Evolutionary conservation across 2,329 filamentous ascomycete genomes (phyloP).

Genomic region (Ploettnerulaceae sp.): DNA sequence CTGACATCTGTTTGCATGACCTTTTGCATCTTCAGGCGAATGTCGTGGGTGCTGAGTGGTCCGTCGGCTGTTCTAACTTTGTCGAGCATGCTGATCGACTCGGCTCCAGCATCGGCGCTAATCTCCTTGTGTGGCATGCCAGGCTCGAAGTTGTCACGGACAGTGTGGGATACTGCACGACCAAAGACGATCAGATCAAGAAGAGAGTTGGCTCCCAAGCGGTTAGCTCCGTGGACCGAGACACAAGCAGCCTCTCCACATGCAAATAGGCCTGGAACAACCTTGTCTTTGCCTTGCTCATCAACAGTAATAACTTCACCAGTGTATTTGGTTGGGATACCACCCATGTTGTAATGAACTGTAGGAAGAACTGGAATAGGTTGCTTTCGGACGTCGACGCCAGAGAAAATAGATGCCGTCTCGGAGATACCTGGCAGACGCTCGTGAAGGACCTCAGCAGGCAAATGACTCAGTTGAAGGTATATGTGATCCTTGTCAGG

Average conservation of each 20-base stretch:
- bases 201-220: constrained; percentile 95
- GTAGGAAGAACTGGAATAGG: constrained; percentile 95
- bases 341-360: constrained; percentile 99
- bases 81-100: constrained; percentile 83
- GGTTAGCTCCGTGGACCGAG: constrained; percentile 96
- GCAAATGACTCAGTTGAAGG: constrained; percentile 94
- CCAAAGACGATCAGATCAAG: constrained; percentile 97
- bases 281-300: constrained; percentile 79
- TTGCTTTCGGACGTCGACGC: constrained; percentile 95
- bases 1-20: constrained; percentile 96
- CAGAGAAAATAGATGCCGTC: constrained; percentile 94
- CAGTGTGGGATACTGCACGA: constrained; percentile 86
- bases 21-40: constrained; percentile 93
- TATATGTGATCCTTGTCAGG: constrained; percentile 98
- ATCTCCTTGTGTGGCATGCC: constrained; percentile 75
- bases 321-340: constrained; percentile 96
- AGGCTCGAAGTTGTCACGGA: constrained; percentile 88
- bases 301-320: constrained; percentile 92
- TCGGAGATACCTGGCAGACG: constrained; percentile 98
- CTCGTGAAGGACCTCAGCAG: constrained; percentile 86
- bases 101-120: constrained; percentile 78
- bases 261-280: constrained; percentile 91
- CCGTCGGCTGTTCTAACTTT: constrained; percentile 78
- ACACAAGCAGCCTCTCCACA: constrained; percentile 97
- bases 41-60: constrained; percentile 80